Evolutionary conservation across 495 filamentous ascomycete species (phyloP), one percentile per base, ranked within the genome.

Genomic region (Penicillium ochrochloron): DNA sequence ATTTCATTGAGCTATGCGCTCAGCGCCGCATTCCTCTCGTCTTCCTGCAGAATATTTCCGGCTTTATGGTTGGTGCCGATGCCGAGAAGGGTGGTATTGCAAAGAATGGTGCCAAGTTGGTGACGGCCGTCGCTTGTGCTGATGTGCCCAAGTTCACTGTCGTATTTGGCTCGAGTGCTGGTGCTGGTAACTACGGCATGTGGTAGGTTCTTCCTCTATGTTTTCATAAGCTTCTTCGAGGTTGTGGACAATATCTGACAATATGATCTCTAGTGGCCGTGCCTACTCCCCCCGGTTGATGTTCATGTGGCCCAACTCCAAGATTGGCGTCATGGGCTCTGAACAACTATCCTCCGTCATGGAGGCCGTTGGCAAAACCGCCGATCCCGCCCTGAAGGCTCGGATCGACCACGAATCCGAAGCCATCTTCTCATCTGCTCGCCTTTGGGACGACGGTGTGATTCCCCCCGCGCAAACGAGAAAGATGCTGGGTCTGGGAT

Each of bases 61-160:
- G 95, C 29, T 99, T 99, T 82, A 99, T 99, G 95, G 95, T 99
- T 14, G 95, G 95, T 31, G 85, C 84, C 9, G 93, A 96, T 69
- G 95, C 94, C 5, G 95, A 99, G 76, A 89, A 88, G 46, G 95
- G 93, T 57, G 95, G 95, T 8, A 98, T 99, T 67, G 95, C 95
- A 33, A 98, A 98, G 84, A 96, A 99, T 71, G 95, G 95, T 46
- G 95, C 95, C 0, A 98, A 99, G 80, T 84, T 99, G 19, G 95
- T 99, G 9, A 98, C 93, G 9, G 95, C 95, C 3, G 96, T 98
- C 4, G 92, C 93, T 5, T 97, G 94, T 73, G 93, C 94, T 11
- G 89, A 96, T 63, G 95, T 98, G 41, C 96, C 95, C 64, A 99
- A 99, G 75, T 95, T 99, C 70, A 99, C 95, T 0, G 90, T 99